A percentile compares a stretch with the other conserved stretches of the same genome.
These are phyloP conservation scores for Boletus albobrunnescens DNA, from an alignment of 1,284 basidiomycete genomes.

Conservation along the genomic window DNA sequence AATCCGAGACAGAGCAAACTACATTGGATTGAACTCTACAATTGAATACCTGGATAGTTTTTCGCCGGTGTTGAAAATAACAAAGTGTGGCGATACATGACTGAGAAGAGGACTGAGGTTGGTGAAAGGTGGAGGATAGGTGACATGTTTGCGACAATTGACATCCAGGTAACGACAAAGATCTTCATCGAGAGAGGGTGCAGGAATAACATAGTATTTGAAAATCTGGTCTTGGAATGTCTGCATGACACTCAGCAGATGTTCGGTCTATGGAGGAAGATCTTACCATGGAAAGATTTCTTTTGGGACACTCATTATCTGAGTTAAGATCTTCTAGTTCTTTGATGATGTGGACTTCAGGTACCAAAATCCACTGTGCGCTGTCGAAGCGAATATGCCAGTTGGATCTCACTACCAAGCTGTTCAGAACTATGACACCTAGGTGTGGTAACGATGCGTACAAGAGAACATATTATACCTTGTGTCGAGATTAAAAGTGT, in stretches of 20 bases:
- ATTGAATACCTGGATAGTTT: too few species aligned
- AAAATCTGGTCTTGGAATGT: neutral
- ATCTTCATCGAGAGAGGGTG: neutral
- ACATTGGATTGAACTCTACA: too few species aligned
- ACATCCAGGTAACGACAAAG: neutral
- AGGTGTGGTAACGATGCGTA: neutral
- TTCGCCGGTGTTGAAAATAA: slow-evolving; percentile 5
- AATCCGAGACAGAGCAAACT: too few species aligned
- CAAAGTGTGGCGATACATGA: slow-evolving; percentile 2
- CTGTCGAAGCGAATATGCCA: slow-evolving; percentile 1
- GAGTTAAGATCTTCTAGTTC: neutral
- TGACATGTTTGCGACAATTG: neutral
- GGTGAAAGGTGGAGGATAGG: neutral
- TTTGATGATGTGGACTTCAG: neutral
- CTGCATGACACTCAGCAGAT: neutral
- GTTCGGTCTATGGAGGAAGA: neutral
- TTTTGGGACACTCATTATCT: neutral
- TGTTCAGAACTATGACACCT: neutral
- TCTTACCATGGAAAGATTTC: neutral
- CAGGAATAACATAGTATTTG: neutral
- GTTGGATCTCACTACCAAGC: neutral
- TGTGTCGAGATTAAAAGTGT: neutral
- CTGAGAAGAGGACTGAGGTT: neutral
- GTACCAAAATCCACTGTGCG: neutral
- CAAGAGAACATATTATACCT: neutral